A percentile compares a stretch with the other conserved stretches of the same genome.
phyloP scores from a whole-genome alignment of 495 filamentous ascomycete genomes.

The Xylaria nigripes region DNA sequence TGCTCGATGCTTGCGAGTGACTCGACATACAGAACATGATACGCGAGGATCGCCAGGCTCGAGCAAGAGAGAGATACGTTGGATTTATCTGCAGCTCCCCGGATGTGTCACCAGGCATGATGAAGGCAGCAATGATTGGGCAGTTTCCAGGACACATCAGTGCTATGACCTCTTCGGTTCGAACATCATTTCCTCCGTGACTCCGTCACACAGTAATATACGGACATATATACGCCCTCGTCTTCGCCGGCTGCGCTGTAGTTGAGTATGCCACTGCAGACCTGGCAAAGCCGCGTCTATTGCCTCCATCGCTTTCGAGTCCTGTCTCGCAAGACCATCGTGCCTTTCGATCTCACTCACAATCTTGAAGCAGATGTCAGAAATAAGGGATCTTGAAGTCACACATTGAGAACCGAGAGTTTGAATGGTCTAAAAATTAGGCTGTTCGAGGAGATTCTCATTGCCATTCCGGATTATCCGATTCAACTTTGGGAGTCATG shows the following conservation, averaged over 20 bases:
- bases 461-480: slow-evolving; percentile 50
- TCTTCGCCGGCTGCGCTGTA: not conserved
- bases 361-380: slow-evolving; percentile 14
- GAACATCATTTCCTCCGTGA: slow-evolving; percentile 10
- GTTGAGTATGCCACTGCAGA: slow-evolving; percentile 7
- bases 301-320: not conserved
- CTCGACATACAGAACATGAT: slow-evolving; percentile 10
- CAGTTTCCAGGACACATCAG: slow-evolving; percentile 39
- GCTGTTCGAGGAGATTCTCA: slow-evolving; percentile 29
- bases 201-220: too few species aligned
- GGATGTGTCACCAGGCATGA: slow-evolving; percentile 30
- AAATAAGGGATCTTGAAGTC: slow-evolving; percentile 48
- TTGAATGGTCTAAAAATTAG: slow-evolving; percentile 36
- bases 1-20: slow-evolving; percentile 1
- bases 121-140: slow-evolving; percentile 35
- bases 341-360: slow-evolving; percentile 11
- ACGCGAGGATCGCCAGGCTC: slow-evolving; percentile 45
- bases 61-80: slow-evolving; percentile 42
- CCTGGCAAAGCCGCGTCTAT: slow-evolving; percentile 4
- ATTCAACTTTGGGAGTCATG: slow-evolving; percentile 50
- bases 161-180: not conserved
- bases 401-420: slow-evolving; percentile 47
- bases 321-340: slow-evolving; percentile 5
- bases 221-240: not conserved
- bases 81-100: slow-evolving; percentile 43